Percentiles rank a stretch among this genome's conserved stretches.
Conservation (phyloP, 192 early-diverging fungal genomes). For the Mortierella antarctica region DNA sequence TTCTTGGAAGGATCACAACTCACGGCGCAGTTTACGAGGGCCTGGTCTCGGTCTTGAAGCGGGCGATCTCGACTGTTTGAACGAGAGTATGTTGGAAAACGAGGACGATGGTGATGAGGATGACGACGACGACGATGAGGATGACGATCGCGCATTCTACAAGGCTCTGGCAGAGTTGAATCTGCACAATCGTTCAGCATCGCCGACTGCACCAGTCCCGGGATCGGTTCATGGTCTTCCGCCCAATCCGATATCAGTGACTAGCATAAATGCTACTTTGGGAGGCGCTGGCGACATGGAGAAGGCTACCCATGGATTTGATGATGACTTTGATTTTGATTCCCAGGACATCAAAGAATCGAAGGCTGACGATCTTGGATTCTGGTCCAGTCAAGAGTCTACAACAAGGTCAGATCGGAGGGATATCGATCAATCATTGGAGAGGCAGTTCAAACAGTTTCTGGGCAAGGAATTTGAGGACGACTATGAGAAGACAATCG, state of each 20-base stretch:
- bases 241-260: background rate
- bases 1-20: conserved; percentile 11
- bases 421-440: conserved; percentile 10
- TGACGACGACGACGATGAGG: conserved; percentile 39
- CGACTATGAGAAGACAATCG: background rate
- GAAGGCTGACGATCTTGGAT: conserved; percentile 23
- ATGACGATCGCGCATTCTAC: conserved; percentile 38
- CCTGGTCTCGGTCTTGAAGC: background rate
- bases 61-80: conserved; percentile 3
- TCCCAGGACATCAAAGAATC: conserved; percentile 13
- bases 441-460: conserved; percentile 28
- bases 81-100: background rate
- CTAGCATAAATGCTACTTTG: background rate
- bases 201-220: conserved; percentile 5
- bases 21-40: conserved; percentile 8
- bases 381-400: conserved; percentile 38
- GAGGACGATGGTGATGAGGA: conserved; percentile 32
- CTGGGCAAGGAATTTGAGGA: conserved; percentile 7
- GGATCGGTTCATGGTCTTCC: conserved; percentile 5
- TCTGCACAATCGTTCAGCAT: conserved; percentile 18
- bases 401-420: background rate
- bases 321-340: conserved; percentile 34
- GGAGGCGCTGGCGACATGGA: conserved; percentile 1
- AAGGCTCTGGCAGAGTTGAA: conserved; percentile 35
- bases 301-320: conserved; percentile 4